Percentiles rank a stretch among this genome's conserved stretches.
Conservation (phyloP, 169 alveolate species). For the Plasmodium berghei region DNA sequence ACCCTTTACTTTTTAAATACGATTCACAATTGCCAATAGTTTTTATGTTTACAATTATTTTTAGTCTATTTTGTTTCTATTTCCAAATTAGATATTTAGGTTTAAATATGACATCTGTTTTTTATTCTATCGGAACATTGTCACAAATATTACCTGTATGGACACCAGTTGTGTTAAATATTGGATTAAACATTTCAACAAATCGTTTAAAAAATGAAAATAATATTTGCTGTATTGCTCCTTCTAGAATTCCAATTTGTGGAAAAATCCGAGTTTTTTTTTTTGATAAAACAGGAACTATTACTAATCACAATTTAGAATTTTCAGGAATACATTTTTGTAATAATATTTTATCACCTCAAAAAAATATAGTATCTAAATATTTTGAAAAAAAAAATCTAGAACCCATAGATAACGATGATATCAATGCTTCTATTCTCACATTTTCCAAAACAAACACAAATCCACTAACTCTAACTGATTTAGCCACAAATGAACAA, state of each 20-base stretch:
- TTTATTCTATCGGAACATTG: conserved; percentile 88
- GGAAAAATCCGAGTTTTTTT: conserved; percentile 96
- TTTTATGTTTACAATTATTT: conserved; percentile 79
- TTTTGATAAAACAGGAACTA: conserved; percentile 98
- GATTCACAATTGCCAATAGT: conserved; percentile 88
- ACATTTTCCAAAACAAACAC: neutral
- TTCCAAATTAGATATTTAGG: conserved; percentile 85
- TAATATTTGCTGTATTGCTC: conserved; percentile 94
- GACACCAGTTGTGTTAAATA: conserved; percentile 94
- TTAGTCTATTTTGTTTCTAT: conserved; percentile 82
- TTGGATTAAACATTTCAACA: conserved; percentile 94
- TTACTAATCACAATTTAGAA: conserved; percentile 94
- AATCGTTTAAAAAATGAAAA: conserved; percentile 90
- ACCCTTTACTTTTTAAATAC: conserved; percentile 86
- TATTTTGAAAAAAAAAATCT: neutral
- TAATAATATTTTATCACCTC: conserved; percentile 39
- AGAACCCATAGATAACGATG: too few species aligned
- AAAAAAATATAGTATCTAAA: conserved; percentile 2
- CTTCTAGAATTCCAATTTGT: conserved; percentile 95
- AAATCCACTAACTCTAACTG: too few species aligned
- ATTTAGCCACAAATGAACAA: too few species aligned
- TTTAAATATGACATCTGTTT: conserved; percentile 87
- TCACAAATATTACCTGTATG: conserved; percentile 95
- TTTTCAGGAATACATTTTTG: conserved; percentile 84
- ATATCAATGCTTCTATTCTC: too few species aligned